Conservation (phyloP, 2,329 filamentous ascomycete genomes). For the Aspergillus carbonarius region DNA sequence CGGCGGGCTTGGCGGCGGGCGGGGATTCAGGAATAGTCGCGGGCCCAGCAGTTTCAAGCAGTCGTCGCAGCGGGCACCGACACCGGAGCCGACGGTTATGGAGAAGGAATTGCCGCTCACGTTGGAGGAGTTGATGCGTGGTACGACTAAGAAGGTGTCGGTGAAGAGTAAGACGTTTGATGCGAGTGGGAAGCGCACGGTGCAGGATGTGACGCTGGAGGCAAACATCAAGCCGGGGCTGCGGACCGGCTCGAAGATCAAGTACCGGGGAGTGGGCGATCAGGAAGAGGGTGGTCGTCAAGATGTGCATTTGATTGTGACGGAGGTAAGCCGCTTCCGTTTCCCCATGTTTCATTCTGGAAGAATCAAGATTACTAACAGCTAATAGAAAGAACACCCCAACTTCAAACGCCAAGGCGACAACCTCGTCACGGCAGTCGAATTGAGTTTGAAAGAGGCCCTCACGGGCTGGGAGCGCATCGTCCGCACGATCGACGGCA, state of each 20-base stretch:
- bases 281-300: constrained; percentile 95
- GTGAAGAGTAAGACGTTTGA: constrained; percentile 97
- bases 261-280: constrained; percentile 96
- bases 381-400: constrained; percentile 74
- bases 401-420: constrained; percentile 85
- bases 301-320: constrained; percentile 90
- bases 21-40: constrained; percentile 37
- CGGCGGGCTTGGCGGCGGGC: constrained; percentile 46
- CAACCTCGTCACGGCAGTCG: constrained; percentile 75
- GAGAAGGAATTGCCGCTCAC: constrained; percentile 78
- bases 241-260: constrained; percentile 97
- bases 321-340: constrained; percentile 67
- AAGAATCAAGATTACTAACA: constrained; percentile 42
- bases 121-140: constrained; percentile 84
- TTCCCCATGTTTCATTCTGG: background rate
- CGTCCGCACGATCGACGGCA: constrained; percentile 91
- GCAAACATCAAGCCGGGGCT: constrained; percentile 94
- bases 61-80: constrained; percentile 44
- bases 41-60: constrained; percentile 30
- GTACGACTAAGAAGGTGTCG: constrained; percentile 94
- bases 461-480: constrained; percentile 90
- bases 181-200: constrained; percentile 73
- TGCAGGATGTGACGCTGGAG: constrained; percentile 85
- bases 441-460: constrained; percentile 87
- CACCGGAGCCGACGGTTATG: constrained; percentile 86